Evolutionary conservation across 2,329 filamentous ascomycete species (phyloP).

Genomic region (Colletotrichum simmondsii): DNA sequence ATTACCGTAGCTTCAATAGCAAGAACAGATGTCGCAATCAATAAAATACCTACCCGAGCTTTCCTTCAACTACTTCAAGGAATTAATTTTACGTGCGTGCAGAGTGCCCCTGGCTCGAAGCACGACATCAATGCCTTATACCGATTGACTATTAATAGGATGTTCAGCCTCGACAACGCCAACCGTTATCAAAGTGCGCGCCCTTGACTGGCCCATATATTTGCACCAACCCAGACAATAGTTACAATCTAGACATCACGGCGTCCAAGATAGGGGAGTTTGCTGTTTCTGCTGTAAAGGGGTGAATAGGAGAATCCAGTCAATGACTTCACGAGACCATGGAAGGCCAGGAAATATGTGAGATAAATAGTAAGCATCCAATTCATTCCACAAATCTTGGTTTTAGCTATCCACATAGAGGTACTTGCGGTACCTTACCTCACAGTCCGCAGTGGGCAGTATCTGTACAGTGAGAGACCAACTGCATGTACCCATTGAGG

Average conservation of each 20-base stretch:
- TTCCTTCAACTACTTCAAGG: not conserved
- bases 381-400: conserved; percentile 9
- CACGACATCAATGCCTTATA: not conserved
- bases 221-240: not conserved
- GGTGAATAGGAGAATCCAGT: not conserved
- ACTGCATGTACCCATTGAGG: not conserved
- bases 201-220: too few relatives aligned
- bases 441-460: not conserved
- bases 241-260: not conserved
- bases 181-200: not conserved
- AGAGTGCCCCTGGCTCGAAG: not conserved
- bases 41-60: not conserved
- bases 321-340: not conserved
- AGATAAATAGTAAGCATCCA: not conserved
- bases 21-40: not conserved
- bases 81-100: not conserved
- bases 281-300: not conserved
- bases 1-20: not conserved
- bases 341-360: not conserved
- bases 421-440: not conserved
- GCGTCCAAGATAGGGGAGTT: not conserved
- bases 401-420: not conserved
- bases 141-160: not conserved
- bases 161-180: not conserved
- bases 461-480: not conserved